Evolutionary conservation across 352 stramenopile species (phyloP), one percentile per base, ranked within the genome.

Genomic region (Phytophthora uliginosa): DNA sequence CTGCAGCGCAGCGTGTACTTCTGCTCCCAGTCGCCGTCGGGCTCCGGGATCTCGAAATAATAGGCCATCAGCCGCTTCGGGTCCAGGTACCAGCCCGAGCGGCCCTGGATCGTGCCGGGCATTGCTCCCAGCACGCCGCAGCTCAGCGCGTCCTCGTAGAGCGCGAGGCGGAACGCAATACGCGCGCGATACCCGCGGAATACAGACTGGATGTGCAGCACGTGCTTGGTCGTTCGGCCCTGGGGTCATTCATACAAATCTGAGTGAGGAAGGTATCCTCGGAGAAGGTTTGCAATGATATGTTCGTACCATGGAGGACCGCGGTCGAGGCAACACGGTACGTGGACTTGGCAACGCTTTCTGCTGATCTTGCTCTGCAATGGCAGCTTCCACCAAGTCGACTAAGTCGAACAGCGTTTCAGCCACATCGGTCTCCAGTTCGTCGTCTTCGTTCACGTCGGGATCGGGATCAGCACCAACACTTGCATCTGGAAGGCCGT

Each of bases 51-150:
- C 15, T 75, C 71, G 52, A 95, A 95, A 75, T 92, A 94, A 73
- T 95, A 93, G 52, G 88, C 88, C 53, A 89, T 81, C 56, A 89
- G 73, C 18, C 79, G 88, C 77, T 90, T 90, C 9, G 83, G 83
- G 74, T 95, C 85, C 71, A 94, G 76, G 67, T 95, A 95, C 85
- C 88, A 94, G 13, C 88, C 86, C 1, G 82, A 88, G 7, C 69
- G 76, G 36, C 86, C 88, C 65, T 95, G 86, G 3, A 76, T 70
- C 0, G 83, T 93, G 20, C 86, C 81, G 3, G 88, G 85, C 85
- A 93, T 93, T 5, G 85, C 88, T 24, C 88, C 88, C 1, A 95
- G 77, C 40, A 95, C 84, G 18, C 84, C 85, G 33, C 84, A 88
- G 31, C 72, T 74, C 28, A 92, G 65, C 1, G 87, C 84, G 59